Base-by-base conservation (phyloP, 2,329 filamentous ascomycete genomes). In the Pestalotiopsis sp. region DNA sequence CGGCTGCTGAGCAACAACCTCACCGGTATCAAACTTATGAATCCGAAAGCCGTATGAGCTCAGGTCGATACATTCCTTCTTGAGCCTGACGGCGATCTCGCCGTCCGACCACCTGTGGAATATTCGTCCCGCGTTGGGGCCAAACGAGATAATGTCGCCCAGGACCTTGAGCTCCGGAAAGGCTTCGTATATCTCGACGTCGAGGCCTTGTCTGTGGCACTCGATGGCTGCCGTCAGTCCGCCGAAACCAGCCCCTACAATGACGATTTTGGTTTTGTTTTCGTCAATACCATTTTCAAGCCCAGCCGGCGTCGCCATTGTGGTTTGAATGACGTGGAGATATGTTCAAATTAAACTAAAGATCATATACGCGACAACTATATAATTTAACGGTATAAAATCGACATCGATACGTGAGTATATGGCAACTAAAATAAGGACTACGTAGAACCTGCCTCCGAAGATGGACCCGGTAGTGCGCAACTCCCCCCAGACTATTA, bases 211-310 rank as follows among this genome's bases (percentile, higher is more conserved):
- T 17, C 87, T 84, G 70, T 87, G 83, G 73, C 88, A 90, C 78
- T 91, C 89, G 70, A 91, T 89, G 57, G 89, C 89, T 20, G 88
- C 86, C 6, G 87, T 87, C 36, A 91, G 81, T 17, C 89, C 89
- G 49, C 87, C 89, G 69, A 91, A 90, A 23, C 89, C 89, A 79
- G 75, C 67, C 7, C 45, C 64, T 38, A 66, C 64, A 17, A 66
- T 49, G 9, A 66, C 57, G 27, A 66, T 49, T 58, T 66, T 56
- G 25, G 52, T 39, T 6, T 25, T 36, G 41, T 39, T 25, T 49
- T 20, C 5, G 17, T 2, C 4, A 20, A 9, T 39, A 25, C 23
- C 20, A 27, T 52, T 64, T 13, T 25, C 39, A 45, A n/a, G 11
- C 13, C 13, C 11, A 41, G 39, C 23, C n/a, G 62, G 4, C 4